Evolutionary conservation across 164 flowering plant species (phyloP).

Genomic region (Annona cherimola): DNA sequence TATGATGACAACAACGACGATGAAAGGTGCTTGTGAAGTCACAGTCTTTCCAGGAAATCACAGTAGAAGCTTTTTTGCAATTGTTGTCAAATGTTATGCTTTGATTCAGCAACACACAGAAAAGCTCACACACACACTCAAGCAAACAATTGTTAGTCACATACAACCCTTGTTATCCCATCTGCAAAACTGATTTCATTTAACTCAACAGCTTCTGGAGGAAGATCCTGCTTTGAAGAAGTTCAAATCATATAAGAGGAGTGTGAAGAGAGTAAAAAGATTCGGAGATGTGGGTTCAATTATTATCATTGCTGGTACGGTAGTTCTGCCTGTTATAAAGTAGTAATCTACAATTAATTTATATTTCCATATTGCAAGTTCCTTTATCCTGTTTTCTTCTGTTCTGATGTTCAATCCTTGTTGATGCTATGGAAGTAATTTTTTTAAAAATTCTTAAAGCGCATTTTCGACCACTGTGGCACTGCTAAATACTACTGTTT

Average conservation of each 20-base stretch:
- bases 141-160: background rate
- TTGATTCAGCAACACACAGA: background rate
- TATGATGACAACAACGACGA: too few species aligned
- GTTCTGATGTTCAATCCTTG: too few species aligned
- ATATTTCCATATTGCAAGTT: background rate
- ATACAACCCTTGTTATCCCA: background rate
- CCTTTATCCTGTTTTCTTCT: background rate
- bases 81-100: background rate
- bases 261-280: constrained; percentile 43
- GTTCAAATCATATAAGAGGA: constrained; percentile 66
- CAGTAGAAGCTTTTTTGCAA: background rate
- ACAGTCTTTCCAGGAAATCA: background rate
- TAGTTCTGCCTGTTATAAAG: background rate
- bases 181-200: background rate
- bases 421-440: background rate
- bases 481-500: too few species aligned
- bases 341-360: background rate
- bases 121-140: too few species aligned
- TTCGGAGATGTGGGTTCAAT: constrained; percentile 68
- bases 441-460: too few species aligned
- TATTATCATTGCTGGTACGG: constrained; percentile 74
- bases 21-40: background rate
- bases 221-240: constrained; percentile 61
- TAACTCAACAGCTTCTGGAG: constrained; percentile 59
- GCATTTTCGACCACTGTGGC: too few species aligned